These are phyloP conservation scores for Coffea canephora DNA, from an alignment of 257 asterid species.

Conservation along the genomic window DNA sequence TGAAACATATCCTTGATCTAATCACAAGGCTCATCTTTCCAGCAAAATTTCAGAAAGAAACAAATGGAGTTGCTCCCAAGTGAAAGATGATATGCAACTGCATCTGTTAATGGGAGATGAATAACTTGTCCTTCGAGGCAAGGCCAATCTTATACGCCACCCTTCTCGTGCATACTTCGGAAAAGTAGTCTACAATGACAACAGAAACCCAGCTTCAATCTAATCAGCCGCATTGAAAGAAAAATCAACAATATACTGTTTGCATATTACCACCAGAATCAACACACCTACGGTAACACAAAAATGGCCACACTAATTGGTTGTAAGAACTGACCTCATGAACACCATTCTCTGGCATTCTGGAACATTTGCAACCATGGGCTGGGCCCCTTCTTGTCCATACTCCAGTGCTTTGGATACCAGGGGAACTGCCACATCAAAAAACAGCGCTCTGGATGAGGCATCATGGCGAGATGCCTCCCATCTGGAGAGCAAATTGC, in stretches of 20 bases:
- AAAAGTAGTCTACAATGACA: neutral
- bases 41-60: neutral
- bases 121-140: neutral
- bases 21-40: neutral
- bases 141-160: neutral
- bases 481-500: conserved; percentile 91
- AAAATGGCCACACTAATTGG: neutral
- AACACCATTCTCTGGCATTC: conserved; percentile 94
- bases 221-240: neutral
- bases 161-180: neutral
- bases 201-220: neutral
- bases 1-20: neutral
- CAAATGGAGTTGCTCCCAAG: neutral
- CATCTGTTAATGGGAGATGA: neutral
- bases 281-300: neutral
- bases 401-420: conserved; percentile 85
- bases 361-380: conserved; percentile 95
- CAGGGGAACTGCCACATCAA: conserved; percentile 98
- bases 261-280: neutral
- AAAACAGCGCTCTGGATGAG: conserved; percentile 91
- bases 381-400: conserved; percentile 79
- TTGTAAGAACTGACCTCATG: conserved; percentile 38
- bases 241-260: neutral
- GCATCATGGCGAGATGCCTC: conserved; percentile 96
- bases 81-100: neutral